Conservation (phyloP, 495 filamentous ascomycete species). For the Parmelia sp. region DNA sequence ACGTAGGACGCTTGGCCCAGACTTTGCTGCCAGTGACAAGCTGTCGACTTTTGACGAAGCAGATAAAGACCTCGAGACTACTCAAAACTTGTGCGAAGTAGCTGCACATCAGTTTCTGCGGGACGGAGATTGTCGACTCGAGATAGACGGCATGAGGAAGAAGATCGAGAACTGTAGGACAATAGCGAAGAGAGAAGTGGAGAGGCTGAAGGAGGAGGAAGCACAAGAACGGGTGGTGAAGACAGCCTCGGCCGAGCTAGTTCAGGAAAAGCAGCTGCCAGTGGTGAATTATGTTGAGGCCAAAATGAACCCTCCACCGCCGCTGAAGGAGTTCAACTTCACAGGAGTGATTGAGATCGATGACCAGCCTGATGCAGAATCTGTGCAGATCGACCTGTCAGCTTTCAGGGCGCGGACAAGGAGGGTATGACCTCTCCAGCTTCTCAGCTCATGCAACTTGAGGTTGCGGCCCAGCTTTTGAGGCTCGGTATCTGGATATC, state of each 20-base stretch:
- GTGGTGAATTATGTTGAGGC: slow-evolving; percentile 3
- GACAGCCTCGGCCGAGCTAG: slow-evolving; percentile 10
- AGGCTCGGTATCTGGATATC: slow-evolving; percentile 16
- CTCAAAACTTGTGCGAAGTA: slow-evolving; percentile 73
- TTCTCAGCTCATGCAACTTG: background rate
- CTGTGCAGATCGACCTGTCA: slow-evolving; percentile 27
- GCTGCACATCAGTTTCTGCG: slow-evolving; percentile 83
- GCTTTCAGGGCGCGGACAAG: slow-evolving; percentile 25
- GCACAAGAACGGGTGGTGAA: slow-evolving; percentile 27
- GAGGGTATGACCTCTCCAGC: slow-evolving; percentile 12
- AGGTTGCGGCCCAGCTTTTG: background rate
- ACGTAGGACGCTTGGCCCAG: slow-evolving; percentile 6
- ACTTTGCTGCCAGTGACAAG: slow-evolving; percentile 6
- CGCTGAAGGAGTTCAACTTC: slow-evolving; percentile 20
- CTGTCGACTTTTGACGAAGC: slow-evolving; percentile 55
- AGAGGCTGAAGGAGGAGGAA: slow-evolving; percentile 36
- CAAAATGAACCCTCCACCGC: slow-evolving; percentile 2
- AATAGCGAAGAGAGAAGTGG: slow-evolving; percentile 38
- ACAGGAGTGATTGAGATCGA: slow-evolving; percentile 25
- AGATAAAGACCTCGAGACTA: slow-evolving; percentile 70
- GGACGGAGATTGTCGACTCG: slow-evolving; percentile 68
- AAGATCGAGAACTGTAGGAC: slow-evolving; percentile 41
- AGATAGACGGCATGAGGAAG: slow-evolving; percentile 62
- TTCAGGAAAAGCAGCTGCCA: background rate
- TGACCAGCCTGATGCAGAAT: slow-evolving; percentile 23